Evolutionary conservation across 495 filamentous ascomycete genomes (phyloP).

Genomic region (Tuber umbilicatum): DNA sequence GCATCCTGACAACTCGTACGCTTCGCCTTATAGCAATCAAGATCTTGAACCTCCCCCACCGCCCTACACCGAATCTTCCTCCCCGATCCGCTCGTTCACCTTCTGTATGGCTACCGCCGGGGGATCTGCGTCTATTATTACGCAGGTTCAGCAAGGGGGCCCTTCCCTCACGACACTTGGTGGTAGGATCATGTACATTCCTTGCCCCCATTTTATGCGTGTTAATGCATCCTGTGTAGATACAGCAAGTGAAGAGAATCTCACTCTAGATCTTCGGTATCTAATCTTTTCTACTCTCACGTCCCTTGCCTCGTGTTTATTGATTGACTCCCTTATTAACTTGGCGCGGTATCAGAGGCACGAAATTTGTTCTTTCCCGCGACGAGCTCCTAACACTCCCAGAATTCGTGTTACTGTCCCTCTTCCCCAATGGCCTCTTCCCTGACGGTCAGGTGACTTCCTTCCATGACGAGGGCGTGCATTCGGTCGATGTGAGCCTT

Average conservation of each 20-base stretch:
- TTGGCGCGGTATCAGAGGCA: constrained; percentile 58
- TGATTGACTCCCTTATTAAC: not conserved
- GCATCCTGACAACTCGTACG: constrained; percentile 1
- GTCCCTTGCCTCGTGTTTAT: not conserved
- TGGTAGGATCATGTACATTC: constrained; percentile 52
- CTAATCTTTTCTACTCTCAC: constrained; percentile 16
- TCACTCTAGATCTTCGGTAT: constrained; percentile 89
- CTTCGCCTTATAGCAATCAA: constrained; percentile 40
- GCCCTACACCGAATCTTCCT: constrained; percentile 89
- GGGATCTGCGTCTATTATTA: constrained; percentile 96
- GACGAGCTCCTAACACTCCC: constrained; percentile 92
- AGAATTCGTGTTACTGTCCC: constrained; percentile 96
- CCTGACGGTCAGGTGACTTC: constrained; percentile 94
- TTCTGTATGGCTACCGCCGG: constrained; percentile 97
- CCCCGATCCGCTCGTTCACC: constrained; percentile 84
- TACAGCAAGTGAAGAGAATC: constrained; percentile 87
- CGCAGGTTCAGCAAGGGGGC: constrained; percentile 90
- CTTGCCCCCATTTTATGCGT: not conserved
- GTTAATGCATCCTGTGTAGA: constrained; percentile 47
- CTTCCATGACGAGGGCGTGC: constrained; percentile 80
- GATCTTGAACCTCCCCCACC: constrained; percentile 60
- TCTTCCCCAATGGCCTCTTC: constrained; percentile 95
- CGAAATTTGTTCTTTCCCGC: constrained; percentile 83
- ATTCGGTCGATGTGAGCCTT: constrained; percentile 72
- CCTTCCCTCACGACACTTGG: constrained; percentile 80